Conservation (phyloP, 2,329 filamentous ascomycete genomes). For the Rutstroemia sydowiana region DNA sequence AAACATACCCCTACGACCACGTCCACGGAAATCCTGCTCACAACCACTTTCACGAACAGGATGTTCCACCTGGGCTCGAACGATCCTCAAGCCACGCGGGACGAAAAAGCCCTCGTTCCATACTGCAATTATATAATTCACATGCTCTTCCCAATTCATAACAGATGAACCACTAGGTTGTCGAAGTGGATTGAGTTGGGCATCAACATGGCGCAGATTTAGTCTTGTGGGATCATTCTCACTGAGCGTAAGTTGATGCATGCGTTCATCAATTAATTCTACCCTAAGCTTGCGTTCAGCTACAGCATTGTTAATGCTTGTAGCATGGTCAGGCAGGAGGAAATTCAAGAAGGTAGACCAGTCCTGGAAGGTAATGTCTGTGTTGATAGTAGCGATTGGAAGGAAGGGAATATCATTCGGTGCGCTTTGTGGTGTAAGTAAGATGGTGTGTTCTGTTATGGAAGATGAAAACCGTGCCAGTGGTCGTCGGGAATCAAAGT, state of each 20-base stretch:
- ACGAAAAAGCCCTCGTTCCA: constrained; percentile 53
- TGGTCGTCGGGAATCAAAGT: constrained; percentile 24
- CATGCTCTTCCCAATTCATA: constrained; percentile 22
- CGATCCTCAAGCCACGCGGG: constrained; percentile 42
- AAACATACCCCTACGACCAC: neutral
- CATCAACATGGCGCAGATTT: constrained; percentile 33
- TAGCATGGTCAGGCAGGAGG: constrained; percentile 43
- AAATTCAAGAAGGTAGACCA: constrained; percentile 54
- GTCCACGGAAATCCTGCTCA: neutral
- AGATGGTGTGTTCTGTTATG: constrained; percentile 13
- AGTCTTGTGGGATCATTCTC: constrained; percentile 18
- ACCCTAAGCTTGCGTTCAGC: constrained; percentile 42
- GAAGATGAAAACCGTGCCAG: constrained; percentile 29
- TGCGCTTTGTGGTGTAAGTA: constrained; percentile 10
- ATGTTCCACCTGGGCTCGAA: constrained; percentile 30
- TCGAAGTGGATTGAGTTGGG: constrained; percentile 35
- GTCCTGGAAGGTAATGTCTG: constrained; percentile 44
- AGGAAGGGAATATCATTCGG: constrained; percentile 22
- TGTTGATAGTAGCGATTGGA: constrained; percentile 22
- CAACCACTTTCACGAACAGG: neutral
- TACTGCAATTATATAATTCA: constrained; percentile 39
- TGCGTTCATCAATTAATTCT: constrained; percentile 31
- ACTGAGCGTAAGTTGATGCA: constrained; percentile 21
- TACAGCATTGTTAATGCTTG: constrained; percentile 38
- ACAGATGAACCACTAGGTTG: neutral